Base-by-base conservation (phyloP, 1,139 yeast species). In the Kodamaea sp. region DNA sequence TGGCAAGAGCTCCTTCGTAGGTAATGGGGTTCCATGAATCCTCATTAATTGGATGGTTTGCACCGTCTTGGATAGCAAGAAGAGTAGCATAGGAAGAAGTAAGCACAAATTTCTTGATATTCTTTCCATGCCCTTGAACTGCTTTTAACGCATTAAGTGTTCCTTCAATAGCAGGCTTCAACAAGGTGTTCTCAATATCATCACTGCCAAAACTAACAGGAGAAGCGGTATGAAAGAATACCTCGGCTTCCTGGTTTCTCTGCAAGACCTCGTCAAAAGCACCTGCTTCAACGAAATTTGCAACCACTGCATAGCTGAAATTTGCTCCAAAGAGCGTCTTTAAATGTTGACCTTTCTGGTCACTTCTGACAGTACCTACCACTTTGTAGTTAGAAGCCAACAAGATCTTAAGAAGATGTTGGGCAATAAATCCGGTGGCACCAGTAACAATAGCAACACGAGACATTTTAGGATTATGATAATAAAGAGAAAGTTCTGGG, bases 11-110 rank as follows among this genome's bases (percentile, higher is more conserved):
- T 39, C 50, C 53, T 32, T 62, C 66, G 55, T 62, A 57, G 8
- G 61, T 51, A 26, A 63, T 59, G 26, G 56, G 56, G 43, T 66
- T 66, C 75, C 77, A 73, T 7, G 55, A 40, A 5, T 52, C 43
- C 44, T 70, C 76, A 27, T 45, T 50, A 15, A 48, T 37, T 6
- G 47, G 41, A n/a, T n/a, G n/a, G 28, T 44, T 50, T 5, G 57
- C 55, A 7, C 8, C 24, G 26, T 38, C 10, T 7, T 22, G 10
- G 24, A 22, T 9, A n/a, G 8, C 11, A 12, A 22, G 8, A n/a
- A 66, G 62, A 1, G 82, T 68, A 7, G 80, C 81, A 49, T 59
- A 70, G 0, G 81, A 73, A 0, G 83, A 76, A 2, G 83, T 78
- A 19, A 75, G 55, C 19, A 77, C 79, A 21, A 78, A 70, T 13